Evolutionary conservation across 345 rosid species (phyloP).

Genomic region (Syzygium jambos): DNA sequence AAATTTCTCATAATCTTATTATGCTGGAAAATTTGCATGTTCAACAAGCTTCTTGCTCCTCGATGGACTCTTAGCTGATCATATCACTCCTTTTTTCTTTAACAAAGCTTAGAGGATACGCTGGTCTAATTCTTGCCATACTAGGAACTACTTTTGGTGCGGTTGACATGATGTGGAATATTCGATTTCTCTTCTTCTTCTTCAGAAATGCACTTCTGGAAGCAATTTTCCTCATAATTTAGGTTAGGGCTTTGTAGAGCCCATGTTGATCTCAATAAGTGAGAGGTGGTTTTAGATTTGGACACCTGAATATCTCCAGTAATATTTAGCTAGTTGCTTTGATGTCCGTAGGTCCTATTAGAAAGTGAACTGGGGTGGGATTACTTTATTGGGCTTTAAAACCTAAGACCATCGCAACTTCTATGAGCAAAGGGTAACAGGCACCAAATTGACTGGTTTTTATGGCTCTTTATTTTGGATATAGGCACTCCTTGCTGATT

Average conservation of each 20-base stretch:
- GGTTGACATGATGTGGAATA: background rate
- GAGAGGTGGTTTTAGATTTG: background rate
- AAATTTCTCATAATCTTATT: background rate
- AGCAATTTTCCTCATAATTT: background rate
- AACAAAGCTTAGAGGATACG: background rate
- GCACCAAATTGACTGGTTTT: background rate
- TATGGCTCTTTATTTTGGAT: background rate
- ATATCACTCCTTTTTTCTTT: background rate
- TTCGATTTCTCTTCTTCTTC: background rate
- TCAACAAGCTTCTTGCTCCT: background rate
- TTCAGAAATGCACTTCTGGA: background rate
- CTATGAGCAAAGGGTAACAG: background rate
- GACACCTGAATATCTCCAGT: background rate
- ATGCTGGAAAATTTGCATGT: background rate
- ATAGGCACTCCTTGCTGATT: constrained; percentile 80
- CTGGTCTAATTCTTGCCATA: background rate
- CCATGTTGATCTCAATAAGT: background rate
- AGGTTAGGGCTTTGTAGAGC: background rate
- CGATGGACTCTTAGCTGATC: background rate
- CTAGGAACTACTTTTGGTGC: background rate
- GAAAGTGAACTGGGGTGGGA: background rate
- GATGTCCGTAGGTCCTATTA: background rate
- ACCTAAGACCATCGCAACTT: background rate
- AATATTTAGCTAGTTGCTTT: background rate
- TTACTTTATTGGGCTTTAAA: background rate